Conservation (phyloP, 495 filamentous ascomycete genomes). For the Mytilinidion resinicola region DNA sequence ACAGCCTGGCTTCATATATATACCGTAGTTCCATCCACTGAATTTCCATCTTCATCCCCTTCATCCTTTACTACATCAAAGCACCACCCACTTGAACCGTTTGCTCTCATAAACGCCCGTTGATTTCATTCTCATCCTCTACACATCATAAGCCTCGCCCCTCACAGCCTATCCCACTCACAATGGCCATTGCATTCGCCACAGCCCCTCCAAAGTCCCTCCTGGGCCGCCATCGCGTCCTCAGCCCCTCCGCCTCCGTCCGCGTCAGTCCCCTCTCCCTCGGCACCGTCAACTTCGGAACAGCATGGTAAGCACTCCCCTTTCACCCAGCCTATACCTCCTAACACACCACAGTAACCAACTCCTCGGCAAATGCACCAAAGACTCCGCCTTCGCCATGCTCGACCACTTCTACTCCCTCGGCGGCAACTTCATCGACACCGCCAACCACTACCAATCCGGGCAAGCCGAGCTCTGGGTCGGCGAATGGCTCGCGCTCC, state of each 20-base stretch:
- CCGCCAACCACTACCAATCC: slow-evolving; percentile 52
- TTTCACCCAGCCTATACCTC: not conserved
- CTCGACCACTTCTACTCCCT: slow-evolving; percentile 57
- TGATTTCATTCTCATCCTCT: no score
- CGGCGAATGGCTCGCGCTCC: slow-evolving; percentile 64
- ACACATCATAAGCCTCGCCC: no score
- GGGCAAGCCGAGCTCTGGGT: slow-evolving; percentile 68
- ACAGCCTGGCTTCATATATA: no score
- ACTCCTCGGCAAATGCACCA: slow-evolving; percentile 46
- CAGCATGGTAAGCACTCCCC: slow-evolving; percentile 42
- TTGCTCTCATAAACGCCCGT: no score
- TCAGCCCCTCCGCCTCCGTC: slow-evolving; percentile 51
- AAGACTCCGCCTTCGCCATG: slow-evolving; percentile 53
- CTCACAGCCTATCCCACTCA: no score
- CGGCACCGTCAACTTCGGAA: slow-evolving; percentile 57
- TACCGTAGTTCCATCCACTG: no score
- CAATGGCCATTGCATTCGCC: no score
- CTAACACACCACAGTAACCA: not conserved
- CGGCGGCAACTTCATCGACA: slow-evolving; percentile 78
- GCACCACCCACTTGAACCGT: no score
- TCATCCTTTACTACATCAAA: no score
- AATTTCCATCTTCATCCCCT: no score
- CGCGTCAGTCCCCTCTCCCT: slow-evolving; percentile 51
- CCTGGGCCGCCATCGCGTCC: slow-evolving; percentile 33
- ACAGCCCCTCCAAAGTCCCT: not conserved